Conservation (phyloP, 2,329 filamentous ascomycete species). For the Alternaria hordeiaustralica region DNA sequence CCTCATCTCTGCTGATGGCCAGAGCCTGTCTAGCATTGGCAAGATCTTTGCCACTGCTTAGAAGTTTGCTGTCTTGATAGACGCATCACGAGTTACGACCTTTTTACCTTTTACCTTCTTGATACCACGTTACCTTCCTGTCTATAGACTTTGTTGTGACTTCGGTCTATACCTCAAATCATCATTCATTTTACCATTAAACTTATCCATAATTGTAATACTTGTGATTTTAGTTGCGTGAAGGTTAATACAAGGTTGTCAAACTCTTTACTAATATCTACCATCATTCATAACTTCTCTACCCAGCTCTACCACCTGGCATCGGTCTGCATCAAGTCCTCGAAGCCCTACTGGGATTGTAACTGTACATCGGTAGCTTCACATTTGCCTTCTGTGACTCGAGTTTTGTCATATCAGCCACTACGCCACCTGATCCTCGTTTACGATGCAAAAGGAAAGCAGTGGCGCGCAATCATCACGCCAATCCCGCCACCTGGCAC, state of each 20-base stretch:
- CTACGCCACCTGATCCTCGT: constrained; percentile 7
- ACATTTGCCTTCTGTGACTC: constrained; percentile 9
- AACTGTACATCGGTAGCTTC: constrained; percentile 7
- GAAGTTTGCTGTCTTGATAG: background rate
- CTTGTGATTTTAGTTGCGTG: background rate
- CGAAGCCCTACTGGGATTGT: constrained; percentile 5
- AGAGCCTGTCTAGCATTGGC: constrained; percentile 28
- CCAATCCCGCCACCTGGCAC: constrained; percentile 24
- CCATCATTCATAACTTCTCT: background rate
- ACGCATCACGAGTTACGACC: constrained; percentile 12
- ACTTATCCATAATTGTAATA: background rate
- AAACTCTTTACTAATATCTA: background rate
- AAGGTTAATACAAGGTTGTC: background rate
- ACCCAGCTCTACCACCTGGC: constrained; percentile 12
- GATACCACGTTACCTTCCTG: constrained; percentile 38
- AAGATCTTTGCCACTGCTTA: constrained; percentile 19
- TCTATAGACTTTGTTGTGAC: background rate
- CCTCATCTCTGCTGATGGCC: constrained; percentile 27
- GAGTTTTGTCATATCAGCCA: background rate
- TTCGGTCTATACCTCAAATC: background rate
- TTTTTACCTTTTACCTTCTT: constrained; percentile 48
- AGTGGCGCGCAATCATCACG: constrained; percentile 19
- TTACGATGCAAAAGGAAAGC: constrained; percentile 20
- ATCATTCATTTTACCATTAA: background rate
- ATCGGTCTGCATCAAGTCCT: constrained; percentile 11